These are phyloP conservation scores for Cenchrus purpureus DNA, from an alignment of 176 grass and related monocot genomes.

Conservation along the genomic window DNA sequence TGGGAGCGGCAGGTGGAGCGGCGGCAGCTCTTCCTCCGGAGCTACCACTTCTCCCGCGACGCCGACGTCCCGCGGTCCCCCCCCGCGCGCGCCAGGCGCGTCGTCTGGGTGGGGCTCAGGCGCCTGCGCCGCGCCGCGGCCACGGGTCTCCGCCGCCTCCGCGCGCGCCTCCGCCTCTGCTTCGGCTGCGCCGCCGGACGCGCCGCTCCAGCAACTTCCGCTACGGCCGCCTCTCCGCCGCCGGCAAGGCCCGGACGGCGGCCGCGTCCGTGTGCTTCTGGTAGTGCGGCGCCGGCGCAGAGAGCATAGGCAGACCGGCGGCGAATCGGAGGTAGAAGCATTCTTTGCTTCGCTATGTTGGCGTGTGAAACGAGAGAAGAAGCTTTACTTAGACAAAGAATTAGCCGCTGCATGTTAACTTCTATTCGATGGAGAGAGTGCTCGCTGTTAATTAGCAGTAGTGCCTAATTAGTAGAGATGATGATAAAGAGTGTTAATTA, in stretches of 20 bases:
- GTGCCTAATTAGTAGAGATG: constrained; percentile 18
- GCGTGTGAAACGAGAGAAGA: neutral
- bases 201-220: neutral
- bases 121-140: constrained; percentile 52
- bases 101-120: constrained; percentile 69
- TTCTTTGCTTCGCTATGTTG: constrained; percentile 32
- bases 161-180: constrained; percentile 56
- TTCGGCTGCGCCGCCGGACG: constrained; percentile 39
- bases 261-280: constrained; percentile 49
- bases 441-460: constrained; percentile 15
- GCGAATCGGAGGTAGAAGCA: neutral
- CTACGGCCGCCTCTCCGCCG: constrained; percentile 49
- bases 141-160: constrained; percentile 40
- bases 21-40: constrained; percentile 86
- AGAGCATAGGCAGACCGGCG: too few species aligned
- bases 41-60: constrained; percentile 91
- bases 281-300: neutral
- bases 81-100: constrained; percentile 58
- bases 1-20: constrained; percentile 84
- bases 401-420: constrained; percentile 22
- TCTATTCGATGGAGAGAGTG: neutral
- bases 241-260: constrained; percentile 3
- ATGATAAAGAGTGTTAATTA: constrained; percentile 23
- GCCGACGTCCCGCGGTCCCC: constrained; percentile 36
- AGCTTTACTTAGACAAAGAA: constrained; percentile 36